Base-by-base conservation (phyloP, 2,329 filamentous ascomycete genomes). In the Cyanodermella asteris region DNA sequence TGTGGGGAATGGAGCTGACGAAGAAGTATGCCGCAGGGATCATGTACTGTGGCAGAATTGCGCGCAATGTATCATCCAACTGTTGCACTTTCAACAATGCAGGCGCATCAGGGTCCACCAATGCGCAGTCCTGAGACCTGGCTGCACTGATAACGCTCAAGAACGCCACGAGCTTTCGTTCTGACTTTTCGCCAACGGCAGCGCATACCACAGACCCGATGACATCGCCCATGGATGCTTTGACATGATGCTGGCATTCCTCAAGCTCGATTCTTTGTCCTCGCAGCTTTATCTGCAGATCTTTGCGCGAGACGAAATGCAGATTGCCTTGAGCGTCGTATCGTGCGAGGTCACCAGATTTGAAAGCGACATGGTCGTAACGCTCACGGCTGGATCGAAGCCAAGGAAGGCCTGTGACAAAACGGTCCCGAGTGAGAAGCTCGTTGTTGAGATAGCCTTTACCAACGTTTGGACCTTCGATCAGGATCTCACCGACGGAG, bases 211-310 rank as follows among this genome's bases (percentile, higher is more conserved):
- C 14, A n/a, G 16, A n/a, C 14, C 17, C 23, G 6, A 19, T 13
- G n/a, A 18, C 23, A 18, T 18, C 9, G 10, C 16, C 15, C 11
- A 25, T 17, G 22, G 13, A 10, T 19, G n/a, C 23, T 16, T 6
- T 24, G 7, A 42, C 18, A 17, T 37, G 34, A 22, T 36, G 31
- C 23, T 44, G 39, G 16, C 43, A 32, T 26, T 44, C 41, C 1
- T 32, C 34, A 3, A 42, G 28, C 27, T 44, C 40, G 6, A 44
- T 30, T 10, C 40, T 28, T 18, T 41, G 37, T 7, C 40, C 41
- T 9, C 33, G 36, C 16, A 43, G 15, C 24, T 43, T 44, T n/a
- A 39, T 32, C 25, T 44, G 41, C 3, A 31, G 35, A 31, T 43
- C 41, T 17, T 35, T 41, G 6, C 40, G 33, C 5, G 38, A 38